Evolutionary conservation across 768 basidiomycete genomes (phyloP).

Genomic region (Xanthoconium stramineum): DNA sequence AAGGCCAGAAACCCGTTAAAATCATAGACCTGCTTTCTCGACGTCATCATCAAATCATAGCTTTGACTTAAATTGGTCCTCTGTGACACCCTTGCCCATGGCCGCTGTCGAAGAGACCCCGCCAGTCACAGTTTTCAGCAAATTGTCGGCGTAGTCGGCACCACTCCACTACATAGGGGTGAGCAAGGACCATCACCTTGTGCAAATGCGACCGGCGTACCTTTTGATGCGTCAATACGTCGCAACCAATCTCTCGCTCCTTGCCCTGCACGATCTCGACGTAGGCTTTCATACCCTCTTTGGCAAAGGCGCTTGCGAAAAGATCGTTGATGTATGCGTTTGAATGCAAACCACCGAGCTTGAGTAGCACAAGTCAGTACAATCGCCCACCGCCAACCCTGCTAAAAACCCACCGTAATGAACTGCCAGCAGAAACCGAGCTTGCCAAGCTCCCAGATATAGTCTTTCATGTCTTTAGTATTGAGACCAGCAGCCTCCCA

Average conservation of each 20-base stretch:
- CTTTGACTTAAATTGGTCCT: slow-evolving; percentile 70
- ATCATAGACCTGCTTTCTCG: neutral
- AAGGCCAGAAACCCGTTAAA: slow-evolving; percentile 1
- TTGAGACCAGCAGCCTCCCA: slow-evolving; percentile 93
- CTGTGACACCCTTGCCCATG: slow-evolving; percentile 97
- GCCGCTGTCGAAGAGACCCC: slow-evolving; percentile 97
- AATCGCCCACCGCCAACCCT: neutral
- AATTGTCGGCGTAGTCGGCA: slow-evolving; percentile 86
- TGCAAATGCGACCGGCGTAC: slow-evolving; percentile 38
- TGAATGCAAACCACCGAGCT: slow-evolving; percentile 96
- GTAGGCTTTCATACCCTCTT: slow-evolving; percentile 99
- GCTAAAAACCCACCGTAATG: slow-evolving; percentile 72
- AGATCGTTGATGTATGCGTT: slow-evolving; percentile 95
- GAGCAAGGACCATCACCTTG: slow-evolving; percentile 11
- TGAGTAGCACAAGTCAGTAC: slow-evolving; percentile 5
- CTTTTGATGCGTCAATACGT: slow-evolving; percentile 97
- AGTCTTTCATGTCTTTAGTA: slow-evolving; percentile 80
- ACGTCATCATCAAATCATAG: slow-evolving; percentile 31
- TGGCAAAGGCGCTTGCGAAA: slow-evolving; percentile 84
- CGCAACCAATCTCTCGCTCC: slow-evolving; percentile 91
- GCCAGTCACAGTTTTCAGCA: slow-evolving; percentile 95
- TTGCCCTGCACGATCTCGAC: slow-evolving; percentile 90
- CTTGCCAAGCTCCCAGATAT: slow-evolving; percentile 91
- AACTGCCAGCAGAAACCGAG: slow-evolving; percentile 99
- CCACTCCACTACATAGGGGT: slow-evolving; percentile 75